These are phyloP conservation scores for Coelastrella sp. DNA, from an alignment of 139 green algal species.

Conservation along the genomic window DNA sequence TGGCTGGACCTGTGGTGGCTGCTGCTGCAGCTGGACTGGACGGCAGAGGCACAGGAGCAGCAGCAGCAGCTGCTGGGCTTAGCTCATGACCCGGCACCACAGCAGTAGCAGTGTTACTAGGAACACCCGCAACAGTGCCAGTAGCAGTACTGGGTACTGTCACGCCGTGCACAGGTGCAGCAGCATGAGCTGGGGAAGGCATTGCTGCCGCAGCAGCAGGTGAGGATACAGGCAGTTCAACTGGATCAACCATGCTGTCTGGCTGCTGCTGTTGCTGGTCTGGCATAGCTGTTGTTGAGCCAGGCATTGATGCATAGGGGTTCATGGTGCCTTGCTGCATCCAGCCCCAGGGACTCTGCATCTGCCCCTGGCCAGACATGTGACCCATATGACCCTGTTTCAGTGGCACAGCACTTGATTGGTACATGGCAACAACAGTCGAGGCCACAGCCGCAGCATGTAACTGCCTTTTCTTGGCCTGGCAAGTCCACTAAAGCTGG, in stretches of 20 bases:
- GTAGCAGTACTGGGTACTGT: constrained; percentile 7
- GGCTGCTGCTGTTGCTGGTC: constrained; percentile 7
- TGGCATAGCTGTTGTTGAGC: constrained; percentile 6
- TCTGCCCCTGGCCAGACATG: constrained; percentile 9
- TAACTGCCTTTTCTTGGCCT: neutral
- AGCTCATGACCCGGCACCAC: neutral
- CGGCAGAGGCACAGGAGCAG: constrained; percentile 23
- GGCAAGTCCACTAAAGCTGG: neutral
- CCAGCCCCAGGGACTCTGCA: neutral
- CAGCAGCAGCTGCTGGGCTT: constrained; percentile 11
- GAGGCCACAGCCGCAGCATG: neutral
- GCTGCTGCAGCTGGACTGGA: neutral
- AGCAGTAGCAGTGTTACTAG: neutral
- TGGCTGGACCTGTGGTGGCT: neutral
- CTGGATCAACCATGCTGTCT: neutral
- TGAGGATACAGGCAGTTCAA: neutral
- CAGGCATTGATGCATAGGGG: constrained; percentile 11
- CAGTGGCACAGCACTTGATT: neutral
- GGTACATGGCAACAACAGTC: neutral
- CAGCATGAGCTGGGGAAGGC: neutral
- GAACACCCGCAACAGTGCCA: neutral
- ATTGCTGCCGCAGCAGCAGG: constrained; percentile 33
- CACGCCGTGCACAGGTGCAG: neutral
- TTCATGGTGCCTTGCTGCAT: constrained; percentile 14
- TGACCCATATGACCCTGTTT: neutral